Percentiles rank a stretch among this genome's conserved stretches.
These are phyloP conservation scores for Anthracocystis panici-leucophaei DNA, from an alignment of 1,284 basidiomycete genomes.

Conservation along the genomic window DNA sequence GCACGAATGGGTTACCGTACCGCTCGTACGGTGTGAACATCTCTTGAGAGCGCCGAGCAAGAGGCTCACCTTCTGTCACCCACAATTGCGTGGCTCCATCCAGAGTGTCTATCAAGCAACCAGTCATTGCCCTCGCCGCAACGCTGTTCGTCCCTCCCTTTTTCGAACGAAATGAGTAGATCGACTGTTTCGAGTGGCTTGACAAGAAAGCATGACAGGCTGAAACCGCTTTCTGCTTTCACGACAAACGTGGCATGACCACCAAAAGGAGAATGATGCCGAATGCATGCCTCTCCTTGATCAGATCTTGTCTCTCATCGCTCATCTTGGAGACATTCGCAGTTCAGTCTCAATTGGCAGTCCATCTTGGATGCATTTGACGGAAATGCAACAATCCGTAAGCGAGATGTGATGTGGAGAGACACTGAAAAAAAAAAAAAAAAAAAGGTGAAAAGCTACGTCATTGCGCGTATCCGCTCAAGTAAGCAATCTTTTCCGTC, in stretches of 20 bases:
- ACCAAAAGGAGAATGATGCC: slow-evolving; percentile 1
- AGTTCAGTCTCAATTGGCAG: neutral
- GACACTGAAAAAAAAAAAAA: neutral
- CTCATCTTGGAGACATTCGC: slow-evolving; percentile 1
- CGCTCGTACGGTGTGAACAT: too few relatives aligned
- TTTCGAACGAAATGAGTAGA: too few relatives aligned
- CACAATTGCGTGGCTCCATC: too few relatives aligned
- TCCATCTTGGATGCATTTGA: too few relatives aligned
- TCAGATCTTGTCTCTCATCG: neutral
- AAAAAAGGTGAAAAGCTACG: neutral
- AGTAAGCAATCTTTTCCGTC: neutral
- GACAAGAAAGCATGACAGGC: too few relatives aligned
- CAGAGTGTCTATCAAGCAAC: too few relatives aligned
- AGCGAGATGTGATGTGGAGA: neutral
- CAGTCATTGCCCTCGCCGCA: too few relatives aligned
- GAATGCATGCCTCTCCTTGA: neutral
- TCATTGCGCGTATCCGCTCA: slow-evolving; percentile 3
- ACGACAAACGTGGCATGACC: neutral
- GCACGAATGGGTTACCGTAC: too few relatives aligned
- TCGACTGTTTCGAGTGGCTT: too few relatives aligned
- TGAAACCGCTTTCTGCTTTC: slow-evolving; percentile 3
- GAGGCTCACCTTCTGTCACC: too few relatives aligned
- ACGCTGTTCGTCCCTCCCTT: too few relatives aligned
- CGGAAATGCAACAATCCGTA: slow-evolving; percentile 1
- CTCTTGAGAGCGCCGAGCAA: too few relatives aligned